Evolutionary conservation across 2,329 filamentous ascomycete genomes (phyloP).

Genomic region (Fusarium sublunatum): DNA sequence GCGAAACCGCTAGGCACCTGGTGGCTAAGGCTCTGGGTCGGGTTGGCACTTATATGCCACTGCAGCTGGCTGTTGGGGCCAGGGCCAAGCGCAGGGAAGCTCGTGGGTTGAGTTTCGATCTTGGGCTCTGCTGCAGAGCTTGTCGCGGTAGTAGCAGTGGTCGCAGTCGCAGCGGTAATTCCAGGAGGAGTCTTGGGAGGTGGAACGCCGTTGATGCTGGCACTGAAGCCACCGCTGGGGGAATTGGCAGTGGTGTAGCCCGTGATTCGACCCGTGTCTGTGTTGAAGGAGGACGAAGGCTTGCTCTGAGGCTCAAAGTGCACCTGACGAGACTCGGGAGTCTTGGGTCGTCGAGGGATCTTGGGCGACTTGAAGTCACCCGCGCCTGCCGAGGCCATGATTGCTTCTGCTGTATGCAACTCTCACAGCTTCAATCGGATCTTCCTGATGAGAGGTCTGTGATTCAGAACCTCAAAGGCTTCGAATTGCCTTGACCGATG

Average conservation of each 20-base stretch:
- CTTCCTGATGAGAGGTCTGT: conserved; percentile 2
- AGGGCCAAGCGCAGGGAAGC: conserved; percentile 48
- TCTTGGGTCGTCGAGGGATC: conserved; percentile 45
- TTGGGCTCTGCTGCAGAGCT: conserved; percentile 21
- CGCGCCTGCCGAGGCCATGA: conserved; percentile 47
- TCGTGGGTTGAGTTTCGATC: conserved; percentile 30
- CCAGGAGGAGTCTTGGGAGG: conserved; percentile 23
- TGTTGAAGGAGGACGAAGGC: conserved; percentile 9
- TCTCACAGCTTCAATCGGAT: conserved; percentile 6
- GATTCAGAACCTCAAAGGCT: conserved; percentile 20
- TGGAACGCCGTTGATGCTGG: conserved; percentile 20
- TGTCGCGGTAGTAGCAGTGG: background rate
- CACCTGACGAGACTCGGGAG: conserved; percentile 49
- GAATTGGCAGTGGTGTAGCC: conserved; percentile 40
- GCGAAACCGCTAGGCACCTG: conserved; percentile 40
- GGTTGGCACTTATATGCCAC: conserved; percentile 52
- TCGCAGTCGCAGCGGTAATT: background rate
- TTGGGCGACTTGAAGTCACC: conserved; percentile 47
- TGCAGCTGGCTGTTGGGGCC: conserved; percentile 42
- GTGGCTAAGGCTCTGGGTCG: conserved; percentile 49
- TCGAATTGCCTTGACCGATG: conserved; percentile 6
- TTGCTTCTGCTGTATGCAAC: conserved; percentile 13
- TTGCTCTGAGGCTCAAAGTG: conserved; percentile 43
- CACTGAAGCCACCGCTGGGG: conserved; percentile 41
- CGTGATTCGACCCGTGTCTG: conserved; percentile 8